phyloP scores from a whole-genome alignment of 2,329 filamentous ascomycete genomes.

The Cyphellophora attinorum region DNA sequence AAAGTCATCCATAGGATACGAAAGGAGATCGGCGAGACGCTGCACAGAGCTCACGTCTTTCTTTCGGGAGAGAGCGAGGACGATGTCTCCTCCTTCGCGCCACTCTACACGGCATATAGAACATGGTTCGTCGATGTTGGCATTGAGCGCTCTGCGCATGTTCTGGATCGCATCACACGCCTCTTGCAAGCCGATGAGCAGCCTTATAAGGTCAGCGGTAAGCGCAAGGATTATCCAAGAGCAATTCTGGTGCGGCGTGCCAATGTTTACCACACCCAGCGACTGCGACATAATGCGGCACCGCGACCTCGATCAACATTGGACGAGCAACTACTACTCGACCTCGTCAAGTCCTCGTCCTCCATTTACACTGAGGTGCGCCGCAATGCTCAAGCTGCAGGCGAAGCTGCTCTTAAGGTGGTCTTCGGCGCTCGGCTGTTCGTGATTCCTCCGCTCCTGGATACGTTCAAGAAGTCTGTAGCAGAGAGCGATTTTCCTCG shows the following conservation, averaged over 20 bases:
- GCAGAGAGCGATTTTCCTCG: constrained; percentile 73
- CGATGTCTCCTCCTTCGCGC: constrained; percentile 90
- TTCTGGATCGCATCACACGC: constrained; percentile 75
- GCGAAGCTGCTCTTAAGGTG: constrained; percentile 86
- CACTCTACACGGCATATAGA: constrained; percentile 81
- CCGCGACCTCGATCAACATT: constrained; percentile 82
- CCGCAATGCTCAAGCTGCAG: constrained; percentile 82
- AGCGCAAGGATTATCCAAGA: constrained; percentile 85
- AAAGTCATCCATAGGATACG: constrained; percentile 69
- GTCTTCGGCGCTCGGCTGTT: constrained; percentile 79
- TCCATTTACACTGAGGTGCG: constrained; percentile 92
- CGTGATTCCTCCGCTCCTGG: constrained; percentile 79
- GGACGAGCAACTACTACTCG: constrained; percentile 73
- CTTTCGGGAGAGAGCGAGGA: constrained; percentile 79
- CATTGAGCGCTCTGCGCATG: constrained; percentile 88
- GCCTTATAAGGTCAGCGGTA: constrained; percentile 87
- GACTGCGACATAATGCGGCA: constrained; percentile 86
- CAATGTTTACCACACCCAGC: constrained; percentile 87
- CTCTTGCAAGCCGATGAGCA: constrained; percentile 79
- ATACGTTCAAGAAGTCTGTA: constrained; percentile 68
- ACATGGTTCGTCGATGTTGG: constrained; percentile 98
- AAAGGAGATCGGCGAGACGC: constrained; percentile 65
- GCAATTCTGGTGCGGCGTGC: constrained; percentile 87
- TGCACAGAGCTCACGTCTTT: constrained; percentile 80
- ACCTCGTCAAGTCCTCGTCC: constrained; percentile 80